Conservation (phyloP, 1,284 basidiomycete genomes). For the Acaromyces ingoldii region DNA sequence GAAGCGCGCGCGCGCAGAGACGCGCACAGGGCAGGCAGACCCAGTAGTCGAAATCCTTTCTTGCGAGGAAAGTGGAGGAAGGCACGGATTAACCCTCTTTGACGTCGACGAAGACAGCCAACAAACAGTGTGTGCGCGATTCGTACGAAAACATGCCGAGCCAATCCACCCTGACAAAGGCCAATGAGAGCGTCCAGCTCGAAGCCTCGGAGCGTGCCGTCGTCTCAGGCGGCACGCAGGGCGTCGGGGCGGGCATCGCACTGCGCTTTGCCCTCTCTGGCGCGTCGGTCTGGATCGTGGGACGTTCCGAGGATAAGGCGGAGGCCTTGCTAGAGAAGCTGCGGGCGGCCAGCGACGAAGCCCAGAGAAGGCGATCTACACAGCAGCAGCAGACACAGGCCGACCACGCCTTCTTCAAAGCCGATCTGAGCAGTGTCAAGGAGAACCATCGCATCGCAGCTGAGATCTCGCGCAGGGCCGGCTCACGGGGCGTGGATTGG, state of each 20-base stretch:
- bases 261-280: constrained; percentile 44
- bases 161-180: too few species aligned
- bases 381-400: constrained; percentile 8
- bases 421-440: constrained; percentile 44
- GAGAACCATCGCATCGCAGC: constrained; percentile 36
- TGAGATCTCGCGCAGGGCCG: constrained; percentile 27
- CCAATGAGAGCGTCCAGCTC: constrained; percentile 15
- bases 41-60: too few species aligned
- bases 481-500: constrained; percentile 47
- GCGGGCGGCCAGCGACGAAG: constrained; percentile 23
- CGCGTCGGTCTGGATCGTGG: constrained; percentile 51
- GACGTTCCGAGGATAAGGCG: constrained; percentile 43
- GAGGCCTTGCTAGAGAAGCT: constrained; percentile 41
- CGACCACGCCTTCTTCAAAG: constrained; percentile 50
- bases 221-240: constrained; percentile 38
- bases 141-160: too few species aligned
- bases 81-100: too few species aligned
- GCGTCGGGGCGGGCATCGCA: constrained; percentile 38
- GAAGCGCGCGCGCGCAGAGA: too few species aligned
- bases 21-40: too few species aligned
- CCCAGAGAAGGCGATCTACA: constrained; percentile 6
- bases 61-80: too few species aligned
- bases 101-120: too few species aligned
- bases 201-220: constrained; percentile 20
- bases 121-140: too few species aligned